Evolutionary conservation across 495 filamentous ascomycete species (phyloP).

Genomic region (Podospora sp.): DNA sequence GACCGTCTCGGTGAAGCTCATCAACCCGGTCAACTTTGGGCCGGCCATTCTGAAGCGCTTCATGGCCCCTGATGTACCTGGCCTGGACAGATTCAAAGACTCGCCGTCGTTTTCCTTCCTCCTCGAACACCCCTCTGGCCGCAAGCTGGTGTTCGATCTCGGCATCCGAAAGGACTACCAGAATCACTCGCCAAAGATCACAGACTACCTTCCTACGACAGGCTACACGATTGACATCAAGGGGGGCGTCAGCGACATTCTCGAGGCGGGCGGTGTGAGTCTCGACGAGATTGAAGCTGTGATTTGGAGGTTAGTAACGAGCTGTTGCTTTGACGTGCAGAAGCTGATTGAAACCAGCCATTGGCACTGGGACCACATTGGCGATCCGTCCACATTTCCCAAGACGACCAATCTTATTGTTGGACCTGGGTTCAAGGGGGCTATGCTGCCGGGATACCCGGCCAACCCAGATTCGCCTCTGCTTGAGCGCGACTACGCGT

Average conservation of each 20-base stretch:
- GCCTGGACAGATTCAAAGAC: constrained; percentile 11
- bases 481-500: constrained; percentile 43
- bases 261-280: constrained; percentile 45
- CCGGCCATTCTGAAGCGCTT: constrained; percentile 21
- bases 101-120: constrained; percentile 25
- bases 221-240: constrained; percentile 1
- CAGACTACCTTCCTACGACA: constrained; percentile 34
- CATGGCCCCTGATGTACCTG: constrained; percentile 21
- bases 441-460: constrained; percentile 51
- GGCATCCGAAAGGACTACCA: constrained; percentile 53
- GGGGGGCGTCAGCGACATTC: constrained; percentile 41
- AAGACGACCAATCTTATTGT: constrained; percentile 53
- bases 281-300: constrained; percentile 46
- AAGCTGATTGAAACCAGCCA: constrained; percentile 32
- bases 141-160: constrained; percentile 55
- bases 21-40: constrained; percentile 27
- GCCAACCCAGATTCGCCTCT: constrained; percentile 41
- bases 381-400: constrained; percentile 54
- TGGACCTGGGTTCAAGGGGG: constrained; percentile 55
- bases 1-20: constrained; percentile 22
- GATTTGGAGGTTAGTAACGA: constrained; percentile 38
- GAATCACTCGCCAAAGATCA: constrained; percentile 47
- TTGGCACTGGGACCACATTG: constrained; percentile 56
- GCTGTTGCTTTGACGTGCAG: too few species aligned
- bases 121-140: constrained; percentile 23